Conservation (phyloP, 768 basidiomycete species). For the Epithele typhae region DNA sequence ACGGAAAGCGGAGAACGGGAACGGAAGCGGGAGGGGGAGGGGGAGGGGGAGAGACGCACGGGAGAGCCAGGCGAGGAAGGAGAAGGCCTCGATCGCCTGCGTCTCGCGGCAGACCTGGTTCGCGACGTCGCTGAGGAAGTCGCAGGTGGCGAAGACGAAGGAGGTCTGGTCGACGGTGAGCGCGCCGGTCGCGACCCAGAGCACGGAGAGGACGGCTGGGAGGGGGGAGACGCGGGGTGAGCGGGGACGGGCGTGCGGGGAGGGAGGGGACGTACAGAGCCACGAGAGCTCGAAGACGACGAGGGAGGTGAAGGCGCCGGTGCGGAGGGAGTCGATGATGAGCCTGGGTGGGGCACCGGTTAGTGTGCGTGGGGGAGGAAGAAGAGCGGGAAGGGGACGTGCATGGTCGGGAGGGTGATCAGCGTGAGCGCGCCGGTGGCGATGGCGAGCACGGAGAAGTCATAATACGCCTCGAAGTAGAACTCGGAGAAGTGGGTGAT, state of each 20-base stretch:
- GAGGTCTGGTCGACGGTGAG: conserved; percentile 12
- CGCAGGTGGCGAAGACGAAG: conserved; percentile 11
- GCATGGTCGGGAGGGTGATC: conserved; percentile 18
- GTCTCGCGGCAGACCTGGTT: conserved; percentile 22
- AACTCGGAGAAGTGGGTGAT: conserved; percentile 7
- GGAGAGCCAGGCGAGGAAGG: conserved; percentile 22
- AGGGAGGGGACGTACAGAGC: conserved; percentile 15
- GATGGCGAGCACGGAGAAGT: conserved; percentile 16
- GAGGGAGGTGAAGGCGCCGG: conserved; percentile 26
- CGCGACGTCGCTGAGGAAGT: conserved; percentile 13
- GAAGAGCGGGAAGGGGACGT: not conserved
- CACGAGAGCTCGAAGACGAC: conserved; percentile 26
- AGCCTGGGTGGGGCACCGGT: conserved; percentile 16
- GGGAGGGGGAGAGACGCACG: conserved; percentile 21
- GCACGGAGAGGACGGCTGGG: conserved; percentile 24
- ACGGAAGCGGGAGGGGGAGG: conserved; percentile 12
- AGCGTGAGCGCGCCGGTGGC: conserved; percentile 19
- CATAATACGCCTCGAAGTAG: conserved; percentile 7
- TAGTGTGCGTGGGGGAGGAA: not conserved
- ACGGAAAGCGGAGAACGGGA: no score
- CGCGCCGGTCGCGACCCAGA: conserved; percentile 27
- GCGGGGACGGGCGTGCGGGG: not conserved
- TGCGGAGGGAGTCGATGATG: conserved; percentile 23
- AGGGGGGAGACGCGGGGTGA: not conserved
- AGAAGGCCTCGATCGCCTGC: conserved; percentile 25